phyloP scores from a whole-genome alignment of 2,329 filamentous ascomycete species.

The Ophiostoma perfectum region DNA sequence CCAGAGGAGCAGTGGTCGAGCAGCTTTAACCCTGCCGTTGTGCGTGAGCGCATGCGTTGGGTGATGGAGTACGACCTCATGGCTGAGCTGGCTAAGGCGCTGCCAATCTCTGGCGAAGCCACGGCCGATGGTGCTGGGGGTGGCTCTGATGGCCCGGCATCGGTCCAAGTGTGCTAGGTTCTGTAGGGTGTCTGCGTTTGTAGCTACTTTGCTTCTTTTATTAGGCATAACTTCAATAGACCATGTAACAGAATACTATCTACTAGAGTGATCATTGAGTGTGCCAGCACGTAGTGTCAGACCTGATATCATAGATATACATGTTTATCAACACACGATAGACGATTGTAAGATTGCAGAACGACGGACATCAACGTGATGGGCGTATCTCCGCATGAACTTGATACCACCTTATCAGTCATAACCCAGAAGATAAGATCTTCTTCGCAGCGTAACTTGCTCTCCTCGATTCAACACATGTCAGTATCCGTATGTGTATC shows the following conservation, averaged over 20 bases:
- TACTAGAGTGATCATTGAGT: no score
- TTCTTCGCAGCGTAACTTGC: not conserved
- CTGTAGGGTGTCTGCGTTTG: not conserved
- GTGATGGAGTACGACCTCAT: conserved; percentile 26
- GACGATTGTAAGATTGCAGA: not conserved
- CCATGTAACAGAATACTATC: no score
- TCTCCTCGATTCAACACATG: not conserved
- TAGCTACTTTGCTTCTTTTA: no score
- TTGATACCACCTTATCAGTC: not conserved
- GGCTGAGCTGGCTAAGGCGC: conserved; percentile 22
- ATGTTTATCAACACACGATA: no score
- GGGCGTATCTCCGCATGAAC: not conserved
- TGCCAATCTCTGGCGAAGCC: not conserved
- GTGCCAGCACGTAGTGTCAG: no score
- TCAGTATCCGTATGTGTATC: not conserved
- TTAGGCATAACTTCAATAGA: no score
- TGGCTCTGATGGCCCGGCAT: not conserved
- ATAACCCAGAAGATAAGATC: not conserved
- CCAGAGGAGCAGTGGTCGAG: conserved; percentile 24
- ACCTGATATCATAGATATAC: no score
- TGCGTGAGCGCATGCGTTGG: conserved; percentile 26
- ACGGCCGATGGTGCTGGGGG: not conserved
- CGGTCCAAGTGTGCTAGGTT: not conserved
- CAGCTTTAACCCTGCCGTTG: conserved; percentile 18
- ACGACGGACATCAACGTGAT: not conserved